Evolutionary conservation across 2,329 filamentous ascomycete species (phyloP).

Genomic region (Botrytis porri): DNA sequence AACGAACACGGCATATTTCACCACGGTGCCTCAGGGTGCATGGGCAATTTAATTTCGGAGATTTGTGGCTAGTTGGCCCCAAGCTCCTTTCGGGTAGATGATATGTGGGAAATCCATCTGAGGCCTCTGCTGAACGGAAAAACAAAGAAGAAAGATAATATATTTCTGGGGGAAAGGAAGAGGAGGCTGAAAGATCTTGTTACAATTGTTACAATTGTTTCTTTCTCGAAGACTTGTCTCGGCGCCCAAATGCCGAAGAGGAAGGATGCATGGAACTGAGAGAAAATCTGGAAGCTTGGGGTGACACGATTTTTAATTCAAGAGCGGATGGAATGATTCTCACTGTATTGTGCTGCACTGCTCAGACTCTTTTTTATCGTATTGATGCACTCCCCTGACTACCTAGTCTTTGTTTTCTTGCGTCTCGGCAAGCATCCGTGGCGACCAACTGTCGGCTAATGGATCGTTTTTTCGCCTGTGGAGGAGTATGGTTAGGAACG

Average conservation of each 20-base stretch:
- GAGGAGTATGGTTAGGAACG: background rate
- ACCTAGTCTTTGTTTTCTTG: background rate
- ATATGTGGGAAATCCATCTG: background rate
- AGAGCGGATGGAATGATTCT: background rate
- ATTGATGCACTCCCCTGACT: background rate
- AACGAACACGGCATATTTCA: background rate
- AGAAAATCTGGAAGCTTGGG: background rate
- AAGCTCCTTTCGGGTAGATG: background rate
- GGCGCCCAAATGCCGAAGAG: background rate
- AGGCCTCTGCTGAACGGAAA: background rate
- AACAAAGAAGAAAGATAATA: background rate
- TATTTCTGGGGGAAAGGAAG: background rate
- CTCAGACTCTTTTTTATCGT: background rate
- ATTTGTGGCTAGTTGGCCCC: background rate
- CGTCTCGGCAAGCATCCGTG: background rate
- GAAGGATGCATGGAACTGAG: background rate
- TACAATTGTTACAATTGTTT: background rate
- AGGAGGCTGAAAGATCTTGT: background rate
- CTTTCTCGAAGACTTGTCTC: background rate
- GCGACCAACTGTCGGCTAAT: background rate
- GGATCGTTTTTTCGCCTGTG: background rate
- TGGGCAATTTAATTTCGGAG: conserved; percentile 3
- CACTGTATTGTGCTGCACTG: background rate
- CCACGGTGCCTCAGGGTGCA: conserved; percentile 1
- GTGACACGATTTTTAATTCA: background rate